Conservation (phyloP, 495 filamentous ascomycete genomes). For the Mycothermus thermophilus region DNA sequence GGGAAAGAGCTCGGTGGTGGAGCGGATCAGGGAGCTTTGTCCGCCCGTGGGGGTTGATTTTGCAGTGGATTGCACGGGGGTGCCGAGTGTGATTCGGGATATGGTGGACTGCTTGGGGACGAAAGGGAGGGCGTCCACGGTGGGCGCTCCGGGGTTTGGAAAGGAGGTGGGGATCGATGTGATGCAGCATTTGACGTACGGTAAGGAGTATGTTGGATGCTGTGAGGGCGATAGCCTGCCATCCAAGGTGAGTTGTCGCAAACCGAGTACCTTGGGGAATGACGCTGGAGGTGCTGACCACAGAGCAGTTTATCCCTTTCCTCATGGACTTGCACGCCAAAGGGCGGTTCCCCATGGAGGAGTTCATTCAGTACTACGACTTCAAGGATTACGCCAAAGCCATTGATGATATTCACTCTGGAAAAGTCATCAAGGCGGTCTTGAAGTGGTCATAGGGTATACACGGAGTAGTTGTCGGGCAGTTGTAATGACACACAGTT, state of each 20-base stretch:
- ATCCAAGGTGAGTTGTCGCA: slow-evolving; percentile 8
- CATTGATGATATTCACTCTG: slow-evolving; percentile 13
- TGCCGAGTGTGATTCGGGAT: slow-evolving; percentile 18
- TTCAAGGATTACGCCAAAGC: slow-evolving; percentile 15
- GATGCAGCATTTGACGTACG: slow-evolving; percentile 16
- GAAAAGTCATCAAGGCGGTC: slow-evolving; percentile 19
- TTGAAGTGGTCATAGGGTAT: slow-evolving; percentile 8
- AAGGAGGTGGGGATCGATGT: slow-evolving; percentile 13
- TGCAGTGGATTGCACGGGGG: slow-evolving; percentile 31
- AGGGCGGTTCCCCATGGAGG: slow-evolving; percentile 30
- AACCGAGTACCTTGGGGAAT: slow-evolving; percentile 1
- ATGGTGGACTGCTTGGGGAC: slow-evolving; percentile 23
- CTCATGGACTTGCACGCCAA: slow-evolving; percentile 27
- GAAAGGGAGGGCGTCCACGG: slow-evolving; percentile 27
- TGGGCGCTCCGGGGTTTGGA: slow-evolving; percentile 27
- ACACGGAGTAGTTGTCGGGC: too few species aligned
- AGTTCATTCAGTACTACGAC: slow-evolving; percentile 21
- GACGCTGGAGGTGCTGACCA: slow-evolving; percentile 8
- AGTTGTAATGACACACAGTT: too few species aligned
- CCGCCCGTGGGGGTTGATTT: slow-evolving; percentile 20
- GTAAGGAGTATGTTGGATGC: slow-evolving; percentile 22
- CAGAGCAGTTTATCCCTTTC: slow-evolving; percentile 24
- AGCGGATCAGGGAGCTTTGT: slow-evolving; percentile 15
- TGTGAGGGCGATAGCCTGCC: slow-evolving; percentile 17
- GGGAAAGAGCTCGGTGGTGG: slow-evolving; percentile 11